phyloP scores from a whole-genome alignment of 768 basidiomycete genomes.

The Leucocoprinus leucothites region DNA sequence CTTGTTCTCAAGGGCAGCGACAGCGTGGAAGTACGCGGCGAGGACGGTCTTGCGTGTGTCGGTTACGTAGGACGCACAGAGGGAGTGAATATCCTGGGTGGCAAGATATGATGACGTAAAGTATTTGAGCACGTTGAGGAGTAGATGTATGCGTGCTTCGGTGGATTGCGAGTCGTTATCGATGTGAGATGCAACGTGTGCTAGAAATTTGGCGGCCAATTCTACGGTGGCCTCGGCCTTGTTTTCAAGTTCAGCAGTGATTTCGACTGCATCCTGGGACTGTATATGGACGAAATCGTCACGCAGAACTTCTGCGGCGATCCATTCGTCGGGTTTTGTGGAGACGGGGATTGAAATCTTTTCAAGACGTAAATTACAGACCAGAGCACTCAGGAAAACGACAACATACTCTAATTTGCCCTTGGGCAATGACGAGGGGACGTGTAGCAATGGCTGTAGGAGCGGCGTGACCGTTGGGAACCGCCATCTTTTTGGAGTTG shows the following conservation, averaged over 20 bases:
- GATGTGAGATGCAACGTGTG: constrained; percentile 66
- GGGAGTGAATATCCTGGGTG: constrained; percentile 75
- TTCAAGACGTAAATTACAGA: constrained; percentile 11
- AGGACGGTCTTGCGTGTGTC: constrained; percentile 78
- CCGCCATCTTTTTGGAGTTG: constrained; percentile 31
- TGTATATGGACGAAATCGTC: constrained; percentile 81
- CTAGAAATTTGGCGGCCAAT: constrained; percentile 81
- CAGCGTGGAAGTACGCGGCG: constrained; percentile 74
- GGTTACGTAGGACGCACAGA: constrained; percentile 70
- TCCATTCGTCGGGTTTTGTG: constrained; percentile 81
- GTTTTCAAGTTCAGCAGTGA: constrained; percentile 48
- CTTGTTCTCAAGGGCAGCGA: constrained; percentile 62
- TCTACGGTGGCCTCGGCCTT: constrained; percentile 67
- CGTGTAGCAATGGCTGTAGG: constrained; percentile 39
- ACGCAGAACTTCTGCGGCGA: constrained; percentile 85
- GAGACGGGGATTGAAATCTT: constrained; percentile 88
- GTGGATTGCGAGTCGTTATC: constrained; percentile 51
- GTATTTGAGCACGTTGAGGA: constrained; percentile 70
- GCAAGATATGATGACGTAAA: constrained; percentile 77
- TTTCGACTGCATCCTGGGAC: constrained; percentile 55
- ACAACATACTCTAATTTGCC: constrained; percentile 49
- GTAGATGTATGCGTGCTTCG: constrained; percentile 57
- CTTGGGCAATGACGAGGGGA: constrained; percentile 44
- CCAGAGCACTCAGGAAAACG: not conserved
- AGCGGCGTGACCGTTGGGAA: constrained; percentile 35